These are phyloP conservation scores for Penicillium sp. DNA, from an alignment of 2,329 filamentous ascomycete species.

Conservation along the genomic window DNA sequence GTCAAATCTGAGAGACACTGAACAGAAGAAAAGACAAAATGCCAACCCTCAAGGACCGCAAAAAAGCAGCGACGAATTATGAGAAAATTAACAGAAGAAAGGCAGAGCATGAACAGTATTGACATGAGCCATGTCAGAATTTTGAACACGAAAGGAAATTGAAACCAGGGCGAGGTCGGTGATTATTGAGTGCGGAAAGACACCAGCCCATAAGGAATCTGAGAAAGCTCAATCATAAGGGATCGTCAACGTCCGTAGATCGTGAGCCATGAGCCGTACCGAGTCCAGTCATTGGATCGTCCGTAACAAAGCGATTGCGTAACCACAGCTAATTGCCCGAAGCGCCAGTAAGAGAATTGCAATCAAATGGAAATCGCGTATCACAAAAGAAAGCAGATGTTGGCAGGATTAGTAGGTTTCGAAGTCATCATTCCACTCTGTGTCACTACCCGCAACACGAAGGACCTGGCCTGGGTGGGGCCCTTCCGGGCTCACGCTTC, in stretches of 20 bases:
- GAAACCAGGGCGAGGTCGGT: conserved; percentile 4
- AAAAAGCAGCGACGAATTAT: conserved; percentile 9
- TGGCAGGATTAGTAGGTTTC: conserved; percentile 39
- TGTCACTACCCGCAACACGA: conserved; percentile 52
- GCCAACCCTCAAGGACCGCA: conserved; percentile 5
- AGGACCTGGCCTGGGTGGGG: conserved; percentile 46
- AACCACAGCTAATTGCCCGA: conserved; percentile 19
- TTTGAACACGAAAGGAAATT: conserved; percentile 31
- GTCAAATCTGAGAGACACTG: conserved; percentile 3
- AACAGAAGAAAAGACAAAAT: conserved; percentile 4
- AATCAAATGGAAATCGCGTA: conserved; percentile 2
- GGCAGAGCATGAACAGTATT: conserved; percentile 20
- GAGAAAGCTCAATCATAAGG: conserved; percentile 18
- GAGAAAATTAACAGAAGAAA: conserved; percentile 21
- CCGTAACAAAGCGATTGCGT: conserved; percentile 22
- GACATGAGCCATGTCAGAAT: conserved; percentile 31
- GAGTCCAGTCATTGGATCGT: conserved; percentile 31
- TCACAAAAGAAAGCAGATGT: conserved; percentile 11
- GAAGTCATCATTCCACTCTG: conserved; percentile 55
- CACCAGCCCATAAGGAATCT: conserved; percentile 14
- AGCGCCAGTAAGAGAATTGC: conserved; percentile 15
- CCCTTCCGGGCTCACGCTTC: conserved; percentile 47
- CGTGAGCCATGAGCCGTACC: conserved; percentile 21
- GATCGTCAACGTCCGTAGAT: conserved; percentile 17
- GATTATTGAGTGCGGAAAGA: conserved; percentile 11